These are phyloP conservation scores for Thraustochytrium striatum DNA, from an alignment of 352 stramenopile genomes.

Conservation along the genomic window DNA sequence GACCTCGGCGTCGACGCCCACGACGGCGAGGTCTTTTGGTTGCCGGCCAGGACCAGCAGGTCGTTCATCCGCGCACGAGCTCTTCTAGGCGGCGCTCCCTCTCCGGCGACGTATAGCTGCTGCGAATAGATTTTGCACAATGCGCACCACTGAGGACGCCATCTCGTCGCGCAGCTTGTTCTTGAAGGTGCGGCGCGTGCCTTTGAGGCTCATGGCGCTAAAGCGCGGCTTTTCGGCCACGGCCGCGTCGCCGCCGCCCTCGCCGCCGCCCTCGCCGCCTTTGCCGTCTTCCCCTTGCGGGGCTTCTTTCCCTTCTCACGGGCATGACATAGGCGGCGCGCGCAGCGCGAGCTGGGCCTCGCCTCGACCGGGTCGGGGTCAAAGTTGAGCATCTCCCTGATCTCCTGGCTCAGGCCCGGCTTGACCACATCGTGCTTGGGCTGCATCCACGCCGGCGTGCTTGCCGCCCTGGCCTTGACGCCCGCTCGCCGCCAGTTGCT, in stretches of 20 bases:
- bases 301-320: constrained; percentile 7
- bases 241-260: not conserved
- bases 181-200: constrained; percentile 19
- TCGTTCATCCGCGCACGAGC: constrained; percentile 28
- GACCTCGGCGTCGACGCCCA: constrained; percentile 14
- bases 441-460: too few species aligned
- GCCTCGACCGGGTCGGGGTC: constrained; percentile 41
- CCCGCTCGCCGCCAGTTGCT: too few species aligned
- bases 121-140: constrained; percentile 20
- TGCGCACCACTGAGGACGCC: constrained; percentile 1
- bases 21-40: not conserved
- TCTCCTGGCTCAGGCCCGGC: constrained; percentile 1
- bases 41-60: constrained; percentile 21
- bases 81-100: not conserved
- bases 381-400: not conserved
- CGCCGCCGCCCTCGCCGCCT: not conserved
- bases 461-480: too few species aligned
- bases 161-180: constrained; percentile 23
- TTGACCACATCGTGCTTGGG: too few species aligned
- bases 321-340: constrained; percentile 6
- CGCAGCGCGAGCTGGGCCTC: constrained; percentile 27
- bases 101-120: not conserved
- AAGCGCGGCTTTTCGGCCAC: constrained; percentile 23
- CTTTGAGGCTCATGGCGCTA: constrained; percentile 42
- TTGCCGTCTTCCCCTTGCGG: not conserved